Conservation (phyloP, 352 stramenopile genomes). For the Salisapilia sapeloensis region DNA sequence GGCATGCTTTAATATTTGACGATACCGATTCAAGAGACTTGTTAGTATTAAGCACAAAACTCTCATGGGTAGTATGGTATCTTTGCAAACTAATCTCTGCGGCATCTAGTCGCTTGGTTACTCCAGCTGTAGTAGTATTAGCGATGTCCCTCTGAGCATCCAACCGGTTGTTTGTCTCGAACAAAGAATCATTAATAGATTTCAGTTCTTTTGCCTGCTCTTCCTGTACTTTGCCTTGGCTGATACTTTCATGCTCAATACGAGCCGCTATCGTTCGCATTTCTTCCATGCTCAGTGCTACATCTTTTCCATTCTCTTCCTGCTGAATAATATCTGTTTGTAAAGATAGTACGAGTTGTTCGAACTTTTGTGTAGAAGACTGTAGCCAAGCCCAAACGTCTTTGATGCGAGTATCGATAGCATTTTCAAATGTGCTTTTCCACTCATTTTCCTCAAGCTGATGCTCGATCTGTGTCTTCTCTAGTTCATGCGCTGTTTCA, state of each 20-base stretch:
- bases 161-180: slow-evolving; percentile 8
- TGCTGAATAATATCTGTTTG: slow-evolving; percentile 27
- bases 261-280: slow-evolving; percentile 2
- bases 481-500: slow-evolving; percentile 14
- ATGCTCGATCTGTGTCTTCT: slow-evolving; percentile 12
- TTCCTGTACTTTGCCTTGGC: slow-evolving; percentile 5
- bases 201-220: slow-evolving; percentile 14
- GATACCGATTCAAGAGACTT: slow-evolving; percentile 9
- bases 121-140: background rate
- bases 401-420: slow-evolving; percentile 23
- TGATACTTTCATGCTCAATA: slow-evolving; percentile 4
- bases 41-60: slow-evolving; percentile 11
- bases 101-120: slow-evolving; percentile 6
- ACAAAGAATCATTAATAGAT: slow-evolving; percentile 10
- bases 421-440: slow-evolving; percentile 30
- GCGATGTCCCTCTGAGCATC: slow-evolving; percentile 8
- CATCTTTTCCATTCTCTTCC: slow-evolving; percentile 19
- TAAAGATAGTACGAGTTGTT: slow-evolving; percentile 18
- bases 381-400: slow-evolving; percentile 35
- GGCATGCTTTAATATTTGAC: too few species aligned
- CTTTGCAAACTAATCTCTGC: slow-evolving; percentile 3
- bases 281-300: slow-evolving; percentile 8
- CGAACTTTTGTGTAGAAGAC: slow-evolving; percentile 11
- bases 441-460: slow-evolving; percentile 33
- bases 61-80: slow-evolving; percentile 7